Conservation (phyloP, 495 filamentous ascomycete species). For the Aspergillus bridgeri region DNA sequence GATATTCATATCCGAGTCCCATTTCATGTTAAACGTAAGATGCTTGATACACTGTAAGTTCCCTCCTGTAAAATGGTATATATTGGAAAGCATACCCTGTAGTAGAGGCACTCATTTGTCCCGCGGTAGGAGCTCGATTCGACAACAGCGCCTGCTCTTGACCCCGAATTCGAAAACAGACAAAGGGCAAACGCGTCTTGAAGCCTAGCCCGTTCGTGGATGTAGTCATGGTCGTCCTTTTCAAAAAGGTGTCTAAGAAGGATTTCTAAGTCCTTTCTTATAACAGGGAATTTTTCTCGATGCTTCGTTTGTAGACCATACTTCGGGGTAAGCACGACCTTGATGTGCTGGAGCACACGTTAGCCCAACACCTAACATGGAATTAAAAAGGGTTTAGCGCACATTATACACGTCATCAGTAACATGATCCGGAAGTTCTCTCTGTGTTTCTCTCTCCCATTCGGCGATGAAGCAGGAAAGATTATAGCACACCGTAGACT, state of each 20-base stretch:
- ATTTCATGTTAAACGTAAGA: conserved; percentile 20
- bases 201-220: conserved; percentile 17
- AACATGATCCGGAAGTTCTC: background rate
- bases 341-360: too few species aligned
- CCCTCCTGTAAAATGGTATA: too few species aligned
- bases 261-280: conserved; percentile 17
- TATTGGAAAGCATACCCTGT: conserved; percentile 16
- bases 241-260: conserved; percentile 18
- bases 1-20: conserved; percentile 3
- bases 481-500: conserved; percentile 1
- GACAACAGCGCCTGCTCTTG: conserved; percentile 20
- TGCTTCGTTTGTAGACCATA: conserved; percentile 19
- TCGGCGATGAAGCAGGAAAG: conserved; percentile 5
- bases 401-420: conserved; percentile 6
- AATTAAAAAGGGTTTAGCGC: conserved; percentile 2
- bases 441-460: background rate
- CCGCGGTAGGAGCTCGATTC: conserved; percentile 21
- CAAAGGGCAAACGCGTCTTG: conserved; percentile 19
- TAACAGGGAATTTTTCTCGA: conserved; percentile 16
- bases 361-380: too few species aligned
- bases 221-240: conserved; percentile 21
- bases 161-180: conserved; percentile 18
- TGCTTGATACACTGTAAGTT: too few species aligned
- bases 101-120: conserved; percentile 24
- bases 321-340: conserved; percentile 11